Base-by-base conservation (phyloP, 2,329 filamentous ascomycete genomes). In the Xylaria hypoxylon region DNA sequence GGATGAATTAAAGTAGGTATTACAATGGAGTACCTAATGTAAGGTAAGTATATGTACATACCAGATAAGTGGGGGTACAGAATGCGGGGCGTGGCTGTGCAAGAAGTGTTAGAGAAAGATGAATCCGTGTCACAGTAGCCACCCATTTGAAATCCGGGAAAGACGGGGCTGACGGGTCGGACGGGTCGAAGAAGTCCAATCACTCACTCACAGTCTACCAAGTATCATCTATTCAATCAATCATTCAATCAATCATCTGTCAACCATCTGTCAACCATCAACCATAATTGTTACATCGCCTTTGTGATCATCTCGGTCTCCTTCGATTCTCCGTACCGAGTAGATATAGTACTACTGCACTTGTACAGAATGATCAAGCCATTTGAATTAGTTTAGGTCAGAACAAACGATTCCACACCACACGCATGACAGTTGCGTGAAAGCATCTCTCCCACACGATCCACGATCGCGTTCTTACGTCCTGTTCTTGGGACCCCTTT, bases 101-200 rank as follows among this genome's bases (percentile, higher is more conserved):
- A 24, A 51, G 44, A 24, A 38, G 31, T 24, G 45, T 40, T n/a
- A n/a, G n/a, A n/a, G 38, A 31, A 31, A 40, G 38, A 52, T 22
- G 4, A 4, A 22, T n/a, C 44, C 35, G 28, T 59, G 62, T 59
- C 45, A 44, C 60, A 59, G 56, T 8, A 64, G 62, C 56, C 51
- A 59, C 52, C 28, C 64, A 66, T 66, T 66, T 66, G 59, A 59
- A 66, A 66, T 66, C 59, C 64, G 64, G 62, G 40, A 62, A 48
- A 50, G 52, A 40, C 52, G 59, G 58, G 28, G 38, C 44, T 51
- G 26, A 45, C 35, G 45, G 24, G 22, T 56, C 35, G 22, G 17
- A 26, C 19, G 13, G 22, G 19, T 57, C 38, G 38, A 28, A 11
- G 17, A 26, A 26, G 22, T 33, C n/a, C n/a, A n/a, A n/a, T n/a